phyloP scores from a whole-genome alignment of 345 rosid species.

The Aquilaria yunnanensis region DNA sequence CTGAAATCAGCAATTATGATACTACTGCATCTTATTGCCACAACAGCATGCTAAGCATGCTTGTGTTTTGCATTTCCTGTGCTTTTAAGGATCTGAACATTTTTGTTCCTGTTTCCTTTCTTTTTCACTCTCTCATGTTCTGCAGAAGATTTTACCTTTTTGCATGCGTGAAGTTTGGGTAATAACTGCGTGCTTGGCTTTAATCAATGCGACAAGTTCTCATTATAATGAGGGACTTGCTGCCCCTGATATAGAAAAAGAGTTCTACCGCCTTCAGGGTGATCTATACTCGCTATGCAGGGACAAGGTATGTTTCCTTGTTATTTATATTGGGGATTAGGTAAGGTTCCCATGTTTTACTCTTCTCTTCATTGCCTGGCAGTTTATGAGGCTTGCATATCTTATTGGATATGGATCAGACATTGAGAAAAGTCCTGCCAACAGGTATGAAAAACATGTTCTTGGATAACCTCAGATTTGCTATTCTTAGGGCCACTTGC shows the following conservation, averaged over 20 bases:
- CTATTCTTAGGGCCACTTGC: too few relatives aligned
- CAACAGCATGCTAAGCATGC: background rate
- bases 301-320: constrained; percentile 54
- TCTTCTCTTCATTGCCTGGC: constrained; percentile 26
- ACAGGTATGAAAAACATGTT: constrained; percentile 49
- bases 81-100: constrained; percentile 10
- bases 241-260: constrained; percentile 79
- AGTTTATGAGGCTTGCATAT: constrained; percentile 97
- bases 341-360: background rate
- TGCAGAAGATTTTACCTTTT: constrained; percentile 59
- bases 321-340: constrained; percentile 6
- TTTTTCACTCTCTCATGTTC: constrained; percentile 16
- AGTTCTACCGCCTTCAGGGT: constrained; percentile 85
- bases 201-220: constrained; percentile 67
- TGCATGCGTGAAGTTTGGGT: constrained; percentile 96
- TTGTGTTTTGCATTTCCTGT: background rate
- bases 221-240: constrained; percentile 55
- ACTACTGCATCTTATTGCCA: too few relatives aligned
- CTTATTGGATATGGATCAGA: constrained; percentile 83
- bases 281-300: constrained; percentile 94
- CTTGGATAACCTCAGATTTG: background rate
- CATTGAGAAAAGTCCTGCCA: constrained; percentile 91
- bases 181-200: constrained; percentile 76
- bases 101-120: background rate
- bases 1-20: too few relatives aligned